Evolutionary conservation across 2,329 filamentous ascomycete genomes (phyloP).

Genomic region (Colletotrichum sp.): DNA sequence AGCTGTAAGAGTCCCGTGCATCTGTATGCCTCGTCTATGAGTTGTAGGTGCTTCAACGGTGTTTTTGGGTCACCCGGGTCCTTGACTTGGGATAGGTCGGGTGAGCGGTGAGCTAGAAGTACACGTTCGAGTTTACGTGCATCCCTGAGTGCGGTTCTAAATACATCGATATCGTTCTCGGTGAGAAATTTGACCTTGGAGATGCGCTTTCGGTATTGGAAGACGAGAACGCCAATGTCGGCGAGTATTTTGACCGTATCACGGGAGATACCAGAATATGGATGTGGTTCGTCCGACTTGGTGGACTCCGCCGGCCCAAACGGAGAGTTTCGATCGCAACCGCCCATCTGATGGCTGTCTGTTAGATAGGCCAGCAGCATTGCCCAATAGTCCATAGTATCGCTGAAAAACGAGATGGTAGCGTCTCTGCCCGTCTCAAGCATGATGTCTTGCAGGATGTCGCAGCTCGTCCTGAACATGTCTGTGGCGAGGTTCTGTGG

Average conservation of each 20-base stretch:
- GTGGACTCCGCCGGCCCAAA: not conserved
- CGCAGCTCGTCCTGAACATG: constrained; percentile 18
- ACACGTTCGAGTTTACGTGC: constrained; percentile 22
- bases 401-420: constrained; percentile 17
- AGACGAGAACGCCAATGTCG: constrained; percentile 24
- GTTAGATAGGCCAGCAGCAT: constrained; percentile 27
- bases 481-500: constrained; percentile 24
- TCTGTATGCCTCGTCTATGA: constrained; percentile 25
- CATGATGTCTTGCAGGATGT: not conserved
- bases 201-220: constrained; percentile 23
- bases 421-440: not conserved
- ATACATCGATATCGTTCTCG: constrained; percentile 21
- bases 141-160: constrained; percentile 13
- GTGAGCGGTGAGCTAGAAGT: constrained; percentile 6
- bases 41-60: constrained; percentile 16
- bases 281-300: constrained; percentile 17
- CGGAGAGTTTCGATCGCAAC: not conserved
- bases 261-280: constrained; percentile 22
- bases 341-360: constrained; percentile 17
- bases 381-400: constrained; percentile 27
- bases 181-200: constrained; percentile 22
- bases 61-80: constrained; percentile 23
- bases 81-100: constrained; percentile 8
- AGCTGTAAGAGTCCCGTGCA: constrained; percentile 23
- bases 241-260: constrained; percentile 19